Percentiles rank a stretch among this genome's conserved stretches.
These are phyloP conservation scores for Dryas alaskensis DNA, from an alignment of 306 rosid species.

Conservation along the genomic window DNA sequence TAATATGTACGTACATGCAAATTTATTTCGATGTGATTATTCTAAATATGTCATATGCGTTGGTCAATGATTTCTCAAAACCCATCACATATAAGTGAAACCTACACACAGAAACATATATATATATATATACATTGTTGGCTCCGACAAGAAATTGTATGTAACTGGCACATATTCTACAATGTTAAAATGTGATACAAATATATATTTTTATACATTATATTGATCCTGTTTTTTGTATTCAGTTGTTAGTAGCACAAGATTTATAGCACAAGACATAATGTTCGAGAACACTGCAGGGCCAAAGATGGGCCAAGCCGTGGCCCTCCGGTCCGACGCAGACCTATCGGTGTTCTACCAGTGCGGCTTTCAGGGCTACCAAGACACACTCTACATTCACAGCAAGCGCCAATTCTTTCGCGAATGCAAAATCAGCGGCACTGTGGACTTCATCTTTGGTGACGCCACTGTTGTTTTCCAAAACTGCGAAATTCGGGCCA, in stretches of 20 bases:
- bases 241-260: slow-evolving; percentile 78
- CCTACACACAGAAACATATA: neutral
- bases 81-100: no score
- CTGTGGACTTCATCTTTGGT: slow-evolving; percentile 83
- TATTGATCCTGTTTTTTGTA: neutral
- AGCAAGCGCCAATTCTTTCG: slow-evolving; percentile 86
- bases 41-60: no score
- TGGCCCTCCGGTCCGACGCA: slow-evolving; percentile 79
- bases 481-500: slow-evolving; percentile 52
- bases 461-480: slow-evolving; percentile 74
- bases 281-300: slow-evolving; percentile 84
- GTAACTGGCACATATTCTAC: no score
- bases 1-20: no score
- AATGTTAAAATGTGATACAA: no score
- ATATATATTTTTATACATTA: no score
- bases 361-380: slow-evolving; percentile 60
- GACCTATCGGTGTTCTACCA: slow-evolving; percentile 75
- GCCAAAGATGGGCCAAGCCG: slow-evolving; percentile 77
- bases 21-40: no score
- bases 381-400: slow-evolving; percentile 84
- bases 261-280: slow-evolving; percentile 78
- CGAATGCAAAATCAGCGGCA: slow-evolving; percentile 73
- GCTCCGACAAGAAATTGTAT: no score
- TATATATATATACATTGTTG: neutral
- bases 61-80: no score